A percentile compares a stretch with the other conserved stretches of the same genome.
Evolutionary conservation across 1,139 yeast genomes (phyloP).

Genomic region (Meyerozyma carpophila): DNA sequence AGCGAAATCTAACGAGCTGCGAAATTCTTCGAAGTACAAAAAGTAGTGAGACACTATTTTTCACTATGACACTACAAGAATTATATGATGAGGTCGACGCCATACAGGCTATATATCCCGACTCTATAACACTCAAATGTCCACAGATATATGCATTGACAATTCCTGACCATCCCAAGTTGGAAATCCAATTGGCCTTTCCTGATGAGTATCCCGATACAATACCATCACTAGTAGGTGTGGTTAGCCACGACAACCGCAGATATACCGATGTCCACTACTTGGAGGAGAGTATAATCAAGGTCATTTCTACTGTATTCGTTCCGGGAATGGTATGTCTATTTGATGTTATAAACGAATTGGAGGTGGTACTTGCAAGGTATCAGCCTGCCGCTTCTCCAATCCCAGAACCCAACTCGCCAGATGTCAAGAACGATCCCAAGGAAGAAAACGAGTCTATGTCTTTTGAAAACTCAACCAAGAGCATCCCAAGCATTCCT

Average conservation of each 20-base stretch:
- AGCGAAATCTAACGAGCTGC: too few relatives aligned
- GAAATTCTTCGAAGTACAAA: background rate
- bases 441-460: too few relatives aligned
- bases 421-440: background rate
- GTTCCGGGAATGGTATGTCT: constrained; percentile 64
- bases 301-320: constrained; percentile 46
- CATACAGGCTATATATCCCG: constrained; percentile 86
- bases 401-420: background rate
- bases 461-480: too few relatives aligned
- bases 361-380: constrained; percentile 45
- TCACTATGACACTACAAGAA: constrained; percentile 45
- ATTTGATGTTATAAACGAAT: constrained; percentile 69
- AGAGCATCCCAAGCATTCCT: background rate
- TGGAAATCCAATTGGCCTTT: constrained; percentile 60
- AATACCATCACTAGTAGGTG: constrained; percentile 52
- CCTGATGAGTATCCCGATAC: constrained; percentile 67
- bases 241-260: constrained; percentile 27
- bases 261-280: constrained; percentile 39
- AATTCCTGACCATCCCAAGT: constrained; percentile 60
- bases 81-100: constrained; percentile 76
- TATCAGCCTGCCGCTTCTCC: constrained; percentile 14
- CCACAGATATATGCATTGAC: constrained; percentile 44
- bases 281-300: constrained; percentile 38
- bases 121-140: constrained; percentile 26
- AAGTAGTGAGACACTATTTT: background rate